phyloP scores from a whole-genome alignment of 2,329 filamentous ascomycete genomes.

The Gyromitra esculenta region DNA sequence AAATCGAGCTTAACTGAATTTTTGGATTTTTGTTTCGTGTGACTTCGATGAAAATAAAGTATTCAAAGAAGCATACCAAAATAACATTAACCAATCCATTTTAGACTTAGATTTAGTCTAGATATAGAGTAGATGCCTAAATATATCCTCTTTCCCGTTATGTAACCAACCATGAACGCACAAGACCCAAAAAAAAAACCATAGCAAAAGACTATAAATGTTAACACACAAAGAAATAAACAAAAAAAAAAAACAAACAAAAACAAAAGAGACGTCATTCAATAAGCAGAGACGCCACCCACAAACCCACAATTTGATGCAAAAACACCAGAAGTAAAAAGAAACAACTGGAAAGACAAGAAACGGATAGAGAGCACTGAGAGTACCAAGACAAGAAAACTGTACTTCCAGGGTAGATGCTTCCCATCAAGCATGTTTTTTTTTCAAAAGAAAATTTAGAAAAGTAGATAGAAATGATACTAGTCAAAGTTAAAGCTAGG shows the following conservation, averaged over 20 bases:
- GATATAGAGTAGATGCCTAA: slow-evolving; percentile 41
- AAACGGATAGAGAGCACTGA: slow-evolving; percentile 11
- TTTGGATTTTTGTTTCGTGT: background rate
- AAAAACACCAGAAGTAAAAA: slow-evolving; percentile 27
- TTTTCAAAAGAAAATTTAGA: slow-evolving; percentile 4
- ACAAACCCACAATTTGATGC: slow-evolving; percentile 45
- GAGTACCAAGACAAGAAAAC: slow-evolving; percentile 16
- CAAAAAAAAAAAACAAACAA: slow-evolving; percentile 23
- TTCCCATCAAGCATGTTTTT: slow-evolving; percentile 12
- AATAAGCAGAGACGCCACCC: slow-evolving; percentile 46
- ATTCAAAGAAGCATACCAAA: slow-evolving; percentile 6
- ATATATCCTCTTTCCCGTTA: slow-evolving; percentile 28
- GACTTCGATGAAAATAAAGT: background rate
- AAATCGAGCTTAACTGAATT: background rate
- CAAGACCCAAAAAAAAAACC: slow-evolving; percentile 3
- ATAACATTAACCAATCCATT: slow-evolving; percentile 28
- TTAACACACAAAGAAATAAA: slow-evolving; percentile 16
- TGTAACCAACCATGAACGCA: slow-evolving; percentile 32
- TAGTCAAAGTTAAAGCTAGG: background rate
- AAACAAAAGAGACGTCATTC: slow-evolving; percentile 33
- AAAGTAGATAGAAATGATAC: background rate
- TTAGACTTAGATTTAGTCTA: slow-evolving; percentile 34
- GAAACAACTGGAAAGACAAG: background rate
- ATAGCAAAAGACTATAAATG: slow-evolving; percentile 31
- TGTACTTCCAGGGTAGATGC: slow-evolving; percentile 3